Conservation (phyloP, 2,329 filamentous ascomycete species). For the Tolypocladium cylindrosporum region DNA sequence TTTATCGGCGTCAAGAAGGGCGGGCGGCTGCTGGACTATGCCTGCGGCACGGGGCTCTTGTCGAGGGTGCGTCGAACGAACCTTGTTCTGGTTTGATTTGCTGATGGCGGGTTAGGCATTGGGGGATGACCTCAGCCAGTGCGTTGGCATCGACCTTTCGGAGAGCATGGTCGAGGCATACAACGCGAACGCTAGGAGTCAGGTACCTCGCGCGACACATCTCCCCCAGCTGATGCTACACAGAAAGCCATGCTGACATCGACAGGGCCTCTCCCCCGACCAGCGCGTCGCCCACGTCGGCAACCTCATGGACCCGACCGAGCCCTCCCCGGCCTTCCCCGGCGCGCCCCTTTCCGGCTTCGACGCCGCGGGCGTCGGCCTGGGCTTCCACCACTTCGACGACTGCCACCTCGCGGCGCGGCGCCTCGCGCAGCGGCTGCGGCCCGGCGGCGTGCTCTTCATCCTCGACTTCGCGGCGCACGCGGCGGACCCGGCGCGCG, state of each 20-base stretch:
- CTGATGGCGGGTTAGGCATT: constrained; percentile 10
- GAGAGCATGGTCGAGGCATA: constrained; percentile 60
- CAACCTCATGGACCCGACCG: constrained; percentile 40
- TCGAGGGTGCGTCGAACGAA: constrained; percentile 40
- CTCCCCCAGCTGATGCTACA: neutral
- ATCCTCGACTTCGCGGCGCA: constrained; percentile 60
- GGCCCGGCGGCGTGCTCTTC: constrained; percentile 55
- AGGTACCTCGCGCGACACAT: constrained; percentile 25
- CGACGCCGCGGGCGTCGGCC: constrained; percentile 53
- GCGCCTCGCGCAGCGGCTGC: constrained; percentile 50
- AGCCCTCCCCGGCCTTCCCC: constrained; percentile 39
- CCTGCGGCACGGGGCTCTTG: constrained; percentile 61
- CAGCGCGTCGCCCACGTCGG: constrained; percentile 49
- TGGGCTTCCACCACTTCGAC: constrained; percentile 59
- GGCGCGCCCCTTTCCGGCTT: constrained; percentile 57
- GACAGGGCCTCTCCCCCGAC: constrained; percentile 35
- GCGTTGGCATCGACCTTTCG: constrained; percentile 60
- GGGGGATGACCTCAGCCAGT: constrained; percentile 32
- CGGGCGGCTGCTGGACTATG: constrained; percentile 61
- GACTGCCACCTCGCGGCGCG: constrained; percentile 50
- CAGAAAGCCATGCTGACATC: neutral
- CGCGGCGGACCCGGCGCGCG: constrained; percentile 13
- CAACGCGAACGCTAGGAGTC: constrained; percentile 48
- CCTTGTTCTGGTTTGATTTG: no score
- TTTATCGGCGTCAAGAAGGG: constrained; percentile 47